Percentiles rank a stretch among this genome's conserved stretches.
phyloP scores from a whole-genome alignment of 306 rosid genomes.

The Castanopsis chinensis region DNA sequence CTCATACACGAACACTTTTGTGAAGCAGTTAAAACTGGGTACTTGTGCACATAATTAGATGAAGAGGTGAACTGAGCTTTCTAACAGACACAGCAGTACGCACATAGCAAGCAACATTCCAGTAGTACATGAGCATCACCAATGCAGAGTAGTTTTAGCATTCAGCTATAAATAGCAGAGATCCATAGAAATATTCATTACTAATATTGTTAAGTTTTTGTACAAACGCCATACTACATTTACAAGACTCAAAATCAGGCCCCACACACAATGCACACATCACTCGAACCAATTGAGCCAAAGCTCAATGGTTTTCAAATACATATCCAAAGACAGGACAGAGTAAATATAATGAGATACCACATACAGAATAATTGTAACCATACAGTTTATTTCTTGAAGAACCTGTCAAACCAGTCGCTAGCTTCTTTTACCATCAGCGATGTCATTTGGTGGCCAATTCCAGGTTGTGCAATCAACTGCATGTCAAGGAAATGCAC shows the following conservation, averaged over 20 bases:
- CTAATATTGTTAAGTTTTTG: not conserved
- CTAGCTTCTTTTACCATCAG: conserved; percentile 62
- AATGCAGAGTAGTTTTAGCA: too few species aligned
- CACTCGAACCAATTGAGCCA: not conserved
- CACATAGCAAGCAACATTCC: too few species aligned
- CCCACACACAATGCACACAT: not conserved
- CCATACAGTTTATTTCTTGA: conserved; percentile 26
- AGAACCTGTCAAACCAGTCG: conserved; percentile 74
- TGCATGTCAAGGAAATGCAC: conserved; percentile 33
- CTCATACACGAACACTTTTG: too few species aligned
- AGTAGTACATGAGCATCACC: too few species aligned
- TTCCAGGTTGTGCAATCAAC: conserved; percentile 57
- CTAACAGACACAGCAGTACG: too few species aligned
- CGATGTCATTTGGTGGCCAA: conserved; percentile 54
- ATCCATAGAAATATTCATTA: not conserved
- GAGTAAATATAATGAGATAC: not conserved
- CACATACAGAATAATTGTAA: not conserved
- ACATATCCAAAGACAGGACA: not conserved
- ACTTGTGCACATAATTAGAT: too few species aligned
- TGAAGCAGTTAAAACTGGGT: too few species aligned
- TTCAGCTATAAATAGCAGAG: too few species aligned
- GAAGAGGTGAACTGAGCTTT: too few species aligned
- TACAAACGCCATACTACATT: not conserved
- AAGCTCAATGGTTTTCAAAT: not conserved
- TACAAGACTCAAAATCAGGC: not conserved